phyloP scores from a whole-genome alignment of 257 asterid genomes.

The Schizonepeta tenuifolia region DNA sequence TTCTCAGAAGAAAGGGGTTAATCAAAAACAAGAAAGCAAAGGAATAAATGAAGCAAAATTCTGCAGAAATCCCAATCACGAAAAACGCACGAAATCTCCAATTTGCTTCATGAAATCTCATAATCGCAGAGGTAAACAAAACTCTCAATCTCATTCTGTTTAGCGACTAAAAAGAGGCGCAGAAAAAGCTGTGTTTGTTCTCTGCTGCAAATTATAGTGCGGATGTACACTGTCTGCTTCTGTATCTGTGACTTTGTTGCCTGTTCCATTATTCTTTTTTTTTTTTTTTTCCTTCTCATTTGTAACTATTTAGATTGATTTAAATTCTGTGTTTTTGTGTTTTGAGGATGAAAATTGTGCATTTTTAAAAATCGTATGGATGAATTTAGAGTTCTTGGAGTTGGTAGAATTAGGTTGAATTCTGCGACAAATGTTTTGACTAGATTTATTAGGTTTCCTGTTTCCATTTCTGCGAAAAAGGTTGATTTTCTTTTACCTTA shows the following conservation, averaged over 20 bases:
- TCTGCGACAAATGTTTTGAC: neutral
- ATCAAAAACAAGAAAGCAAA: neutral
- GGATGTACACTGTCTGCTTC: slow-evolving; percentile 7
- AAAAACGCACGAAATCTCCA: slow-evolving; percentile 27
- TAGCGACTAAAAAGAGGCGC: neutral
- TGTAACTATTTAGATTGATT: neutral
- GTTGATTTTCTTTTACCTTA: no score
- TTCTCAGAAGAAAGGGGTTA: neutral
- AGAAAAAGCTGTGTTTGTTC: neutral
- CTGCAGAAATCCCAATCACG: no score
- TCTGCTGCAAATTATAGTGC: slow-evolving; percentile 7
- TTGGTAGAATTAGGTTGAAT: neutral
- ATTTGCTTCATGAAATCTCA: slow-evolving; percentile 29
- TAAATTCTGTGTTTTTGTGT: neutral
- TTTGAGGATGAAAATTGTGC: neutral
- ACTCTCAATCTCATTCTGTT: slow-evolving; percentile 16
- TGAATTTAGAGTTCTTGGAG: neutral
- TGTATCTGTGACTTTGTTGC: neutral
- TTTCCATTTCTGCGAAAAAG: neutral
- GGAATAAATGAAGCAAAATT: neutral
- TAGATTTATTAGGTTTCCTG: neutral
- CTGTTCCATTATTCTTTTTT: slow-evolving; percentile 4
- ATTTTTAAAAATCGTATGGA: neutral
- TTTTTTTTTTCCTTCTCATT: neutral
- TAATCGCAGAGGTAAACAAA: slow-evolving; percentile 23